These are phyloP conservation scores for Rhizomucor pusillus DNA, from an alignment of 371 early-diverging fungal species.

Conservation along the genomic window DNA sequence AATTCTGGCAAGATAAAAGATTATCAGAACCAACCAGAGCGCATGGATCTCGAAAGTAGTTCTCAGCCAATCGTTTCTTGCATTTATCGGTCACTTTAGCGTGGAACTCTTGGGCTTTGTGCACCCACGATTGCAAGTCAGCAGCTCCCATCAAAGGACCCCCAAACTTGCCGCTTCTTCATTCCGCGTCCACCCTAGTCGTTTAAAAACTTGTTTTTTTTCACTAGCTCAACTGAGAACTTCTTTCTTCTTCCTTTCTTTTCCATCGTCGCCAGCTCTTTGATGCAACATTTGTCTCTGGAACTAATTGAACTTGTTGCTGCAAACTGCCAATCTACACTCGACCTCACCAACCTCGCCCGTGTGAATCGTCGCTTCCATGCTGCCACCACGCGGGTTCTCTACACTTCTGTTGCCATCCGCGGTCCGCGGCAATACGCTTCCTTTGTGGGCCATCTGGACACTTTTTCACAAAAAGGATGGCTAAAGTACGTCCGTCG, in stretches of 20 bases:
- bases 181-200: background rate
- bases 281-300: conserved; percentile 24
- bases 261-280: conserved; percentile 1
- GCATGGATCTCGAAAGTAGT: too few species aligned
- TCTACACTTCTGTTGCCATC: conserved; percentile 29
- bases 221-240: background rate
- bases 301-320: conserved; percentile 31
- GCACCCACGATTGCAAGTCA: background rate
- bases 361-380: conserved; percentile 19
- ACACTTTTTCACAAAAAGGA: conserved; percentile 6
- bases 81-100: background rate
- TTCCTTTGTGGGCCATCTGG: conserved; percentile 6
- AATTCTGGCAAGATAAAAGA: too few species aligned
- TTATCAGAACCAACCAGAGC: too few species aligned
- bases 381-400: conserved; percentile 11
- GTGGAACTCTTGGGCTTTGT: too few species aligned
- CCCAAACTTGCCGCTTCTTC: background rate
- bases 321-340: conserved; percentile 8
- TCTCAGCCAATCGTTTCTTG: too few species aligned
- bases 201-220: conserved; percentile 1
- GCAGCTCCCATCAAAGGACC: conserved; percentile 2
- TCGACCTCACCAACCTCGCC: conserved; percentile 17
- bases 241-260: conserved; percentile 6
- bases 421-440: conserved; percentile 27
- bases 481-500: conserved; percentile 16